Evolutionary conservation across 331 rosid species (phyloP).

Genomic region (Acacia concinna): DNA sequence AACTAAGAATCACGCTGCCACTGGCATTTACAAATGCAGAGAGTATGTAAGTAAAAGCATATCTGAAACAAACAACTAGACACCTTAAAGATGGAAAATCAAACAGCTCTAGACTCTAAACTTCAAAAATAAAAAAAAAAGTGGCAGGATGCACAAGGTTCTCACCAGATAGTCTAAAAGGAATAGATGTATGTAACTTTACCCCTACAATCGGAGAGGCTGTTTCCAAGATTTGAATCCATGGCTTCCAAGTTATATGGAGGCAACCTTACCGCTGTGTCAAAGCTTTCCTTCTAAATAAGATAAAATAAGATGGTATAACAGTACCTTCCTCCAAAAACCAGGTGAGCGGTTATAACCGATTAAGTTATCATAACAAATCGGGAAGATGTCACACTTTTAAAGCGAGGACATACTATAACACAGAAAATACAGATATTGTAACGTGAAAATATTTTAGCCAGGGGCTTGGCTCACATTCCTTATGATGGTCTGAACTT

Average conservation of each 20-base stretch:
- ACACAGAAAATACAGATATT: slow-evolving; percentile 5
- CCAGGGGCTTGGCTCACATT: slow-evolving; percentile 13
- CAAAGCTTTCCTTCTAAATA: not conserved
- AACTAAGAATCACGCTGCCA: not conserved
- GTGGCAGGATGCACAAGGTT: too few species aligned
- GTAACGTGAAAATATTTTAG: slow-evolving; percentile 18
- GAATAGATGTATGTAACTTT: too few species aligned
- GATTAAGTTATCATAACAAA: slow-evolving; percentile 19
- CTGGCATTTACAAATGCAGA: slow-evolving; percentile 17
- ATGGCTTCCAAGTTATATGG: too few species aligned
- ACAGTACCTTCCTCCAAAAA: slow-evolving; percentile 17
- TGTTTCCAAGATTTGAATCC: too few species aligned
- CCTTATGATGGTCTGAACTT: slow-evolving; percentile 18
- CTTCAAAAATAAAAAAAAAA: too few species aligned
- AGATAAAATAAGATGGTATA: slow-evolving; percentile 29
- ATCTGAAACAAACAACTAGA: not conserved
- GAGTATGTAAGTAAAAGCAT: not conserved
- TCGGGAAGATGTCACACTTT: slow-evolving; percentile 26
- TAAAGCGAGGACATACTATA: slow-evolving; percentile 38
- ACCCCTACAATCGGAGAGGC: too few species aligned
- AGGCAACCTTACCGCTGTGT: too few species aligned
- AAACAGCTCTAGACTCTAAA: slow-evolving; percentile 16
- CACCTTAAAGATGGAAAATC: not conserved
- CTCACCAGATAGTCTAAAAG: too few species aligned
- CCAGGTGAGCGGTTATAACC: slow-evolving; percentile 12